phyloP scores from a whole-genome alignment of 306 rosid species.

The Echinosophora koreensis region DNA sequence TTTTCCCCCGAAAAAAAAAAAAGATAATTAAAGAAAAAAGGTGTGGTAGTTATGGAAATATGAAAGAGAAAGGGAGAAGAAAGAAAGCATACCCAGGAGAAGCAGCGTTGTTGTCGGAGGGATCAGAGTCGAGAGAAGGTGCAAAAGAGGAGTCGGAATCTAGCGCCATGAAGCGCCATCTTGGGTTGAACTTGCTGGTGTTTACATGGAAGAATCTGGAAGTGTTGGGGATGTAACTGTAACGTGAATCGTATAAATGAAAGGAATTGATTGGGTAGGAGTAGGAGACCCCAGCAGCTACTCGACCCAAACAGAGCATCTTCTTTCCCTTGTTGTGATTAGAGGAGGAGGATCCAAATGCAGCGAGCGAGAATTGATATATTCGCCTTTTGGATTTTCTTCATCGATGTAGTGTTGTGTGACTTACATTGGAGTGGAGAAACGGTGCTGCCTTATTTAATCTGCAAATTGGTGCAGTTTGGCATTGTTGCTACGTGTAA shows the following conservation, averaged over 20 bases:
- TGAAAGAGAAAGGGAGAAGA: background rate
- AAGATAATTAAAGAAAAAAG: too few species aligned
- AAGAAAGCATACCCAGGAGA: slow-evolving; percentile 61
- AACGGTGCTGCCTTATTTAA: too few species aligned
- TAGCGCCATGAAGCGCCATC: slow-evolving; percentile 63
- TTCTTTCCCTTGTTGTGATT: background rate
- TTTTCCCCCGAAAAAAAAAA: too few species aligned
- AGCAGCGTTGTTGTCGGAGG: slow-evolving; percentile 48
- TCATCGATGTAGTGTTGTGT: background rate
- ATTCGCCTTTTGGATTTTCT: background rate
- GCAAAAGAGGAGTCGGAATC: slow-evolving; percentile 70
- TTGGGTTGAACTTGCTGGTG: slow-evolving; percentile 38
- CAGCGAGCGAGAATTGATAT: background rate
- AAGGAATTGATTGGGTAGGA: slow-evolving; percentile 37
- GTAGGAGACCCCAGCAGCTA: slow-evolving; percentile 52
- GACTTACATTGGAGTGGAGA: too few species aligned
- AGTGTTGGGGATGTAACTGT: slow-evolving; percentile 25
- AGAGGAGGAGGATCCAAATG: background rate
- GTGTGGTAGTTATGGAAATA: too few species aligned
- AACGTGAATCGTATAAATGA: slow-evolving; percentile 28
- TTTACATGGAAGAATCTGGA: slow-evolving; percentile 42
- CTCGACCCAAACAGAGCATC: slow-evolving; percentile 62
- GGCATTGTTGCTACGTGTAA: background rate
- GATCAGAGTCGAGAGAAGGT: slow-evolving; percentile 68
- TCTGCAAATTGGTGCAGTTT: slow-evolving; percentile 6